Conservation (phyloP, 768 basidiomycete species). For the Sistotremastrum niveocremeum region DNA sequence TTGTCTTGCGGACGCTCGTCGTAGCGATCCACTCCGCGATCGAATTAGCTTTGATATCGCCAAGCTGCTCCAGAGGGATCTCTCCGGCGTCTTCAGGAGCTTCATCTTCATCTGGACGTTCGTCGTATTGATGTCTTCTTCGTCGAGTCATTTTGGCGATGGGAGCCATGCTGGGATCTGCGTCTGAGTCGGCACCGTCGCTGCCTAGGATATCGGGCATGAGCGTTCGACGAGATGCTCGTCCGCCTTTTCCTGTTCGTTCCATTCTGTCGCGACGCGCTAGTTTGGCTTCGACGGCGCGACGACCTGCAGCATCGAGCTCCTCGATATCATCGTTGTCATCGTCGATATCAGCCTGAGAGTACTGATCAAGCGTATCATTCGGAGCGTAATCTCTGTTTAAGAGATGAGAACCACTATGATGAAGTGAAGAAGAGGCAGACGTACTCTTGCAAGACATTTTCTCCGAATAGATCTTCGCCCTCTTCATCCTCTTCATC, state of each 20-base stretch:
- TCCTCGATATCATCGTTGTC: constrained; percentile 48
- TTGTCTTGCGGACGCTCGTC: constrained; percentile 80
- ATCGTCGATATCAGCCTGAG: constrained; percentile 78
- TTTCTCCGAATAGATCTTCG: constrained; percentile 87
- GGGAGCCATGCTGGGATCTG: constrained; percentile 47
- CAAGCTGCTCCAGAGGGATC: constrained; percentile 87
- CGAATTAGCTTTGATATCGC: constrained; percentile 95
- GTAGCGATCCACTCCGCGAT: constrained; percentile 97
- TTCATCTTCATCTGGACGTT: constrained; percentile 81
- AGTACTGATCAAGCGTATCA: constrained; percentile 73
- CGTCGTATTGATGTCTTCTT: constrained; percentile 87
- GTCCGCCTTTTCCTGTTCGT: constrained; percentile 50
- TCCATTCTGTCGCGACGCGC: constrained; percentile 71
- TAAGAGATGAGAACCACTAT: background rate
- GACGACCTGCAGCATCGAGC: constrained; percentile 54
- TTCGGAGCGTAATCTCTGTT: constrained; percentile 78
- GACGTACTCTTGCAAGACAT: constrained; percentile 51
- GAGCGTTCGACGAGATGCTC: constrained; percentile 66
- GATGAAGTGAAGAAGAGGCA: constrained; percentile 5
- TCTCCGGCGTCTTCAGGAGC: constrained; percentile 72
- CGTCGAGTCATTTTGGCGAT: constrained; percentile 63
- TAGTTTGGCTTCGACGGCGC: constrained; percentile 81
- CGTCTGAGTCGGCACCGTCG: constrained; percentile 59
- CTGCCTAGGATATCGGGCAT: constrained; percentile 82
- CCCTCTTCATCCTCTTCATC: constrained; percentile 68